Evolutionary conservation across 164 flowering plant species (phyloP).

Genomic region (Chimonanthus salicifolius): DNA sequence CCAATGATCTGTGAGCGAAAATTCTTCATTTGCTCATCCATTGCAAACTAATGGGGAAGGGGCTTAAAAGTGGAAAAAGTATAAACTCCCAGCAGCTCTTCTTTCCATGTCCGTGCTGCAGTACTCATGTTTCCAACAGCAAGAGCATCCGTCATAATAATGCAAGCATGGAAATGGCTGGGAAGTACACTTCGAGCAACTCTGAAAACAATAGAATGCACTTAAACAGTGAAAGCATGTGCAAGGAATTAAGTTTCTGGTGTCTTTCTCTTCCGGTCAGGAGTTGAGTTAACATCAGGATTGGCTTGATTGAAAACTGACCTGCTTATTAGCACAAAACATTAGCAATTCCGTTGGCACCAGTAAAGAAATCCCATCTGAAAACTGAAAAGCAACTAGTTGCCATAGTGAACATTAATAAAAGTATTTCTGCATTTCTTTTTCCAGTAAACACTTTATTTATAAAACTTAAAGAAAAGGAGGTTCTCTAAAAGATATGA

Average conservation of each 20-base stretch:
- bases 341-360: background rate
- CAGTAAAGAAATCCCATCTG: background rate
- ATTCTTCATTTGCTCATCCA: background rate
- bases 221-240: background rate
- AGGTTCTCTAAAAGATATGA: too few species aligned
- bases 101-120: background rate
- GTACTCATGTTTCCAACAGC: background rate
- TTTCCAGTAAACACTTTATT: background rate
- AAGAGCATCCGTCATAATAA: background rate
- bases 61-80: background rate
- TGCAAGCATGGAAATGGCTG: background rate
- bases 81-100: background rate
- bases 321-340: conserved; percentile 34
- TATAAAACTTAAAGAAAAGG: background rate
- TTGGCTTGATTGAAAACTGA: conserved; percentile 70
- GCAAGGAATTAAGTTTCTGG: conserved; percentile 23
- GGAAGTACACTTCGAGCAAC: background rate
- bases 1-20: background rate
- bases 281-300: conserved; percentile 28
- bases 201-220: background rate
- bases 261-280: conserved; percentile 57
- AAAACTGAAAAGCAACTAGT: background rate
- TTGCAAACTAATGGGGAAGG: background rate
- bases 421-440: too few species aligned
- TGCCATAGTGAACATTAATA: background rate